These are phyloP conservation scores for Theileria orientalis DNA, from an alignment of 169 alveolate species.

Conservation along the genomic window DNA sequence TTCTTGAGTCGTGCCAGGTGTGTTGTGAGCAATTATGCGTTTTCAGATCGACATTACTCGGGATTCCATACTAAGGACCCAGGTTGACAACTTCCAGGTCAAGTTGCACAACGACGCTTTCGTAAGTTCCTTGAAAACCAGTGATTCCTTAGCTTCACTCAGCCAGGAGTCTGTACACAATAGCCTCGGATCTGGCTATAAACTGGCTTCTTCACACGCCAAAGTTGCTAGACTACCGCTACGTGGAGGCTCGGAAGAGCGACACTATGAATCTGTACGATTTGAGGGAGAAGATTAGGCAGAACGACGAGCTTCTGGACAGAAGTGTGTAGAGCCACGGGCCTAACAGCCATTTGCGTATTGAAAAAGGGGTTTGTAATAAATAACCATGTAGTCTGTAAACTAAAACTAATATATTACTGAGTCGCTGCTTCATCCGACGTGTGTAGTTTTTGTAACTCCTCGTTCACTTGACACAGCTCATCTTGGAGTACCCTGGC, in stretches of 20 bases:
- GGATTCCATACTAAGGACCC: slow-evolving; percentile 56
- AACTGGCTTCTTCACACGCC: slow-evolving; percentile 46
- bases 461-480: not conserved
- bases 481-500: slow-evolving; percentile 40
- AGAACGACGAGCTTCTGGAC: too few species aligned
- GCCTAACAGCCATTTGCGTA: too few species aligned
- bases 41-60: slow-evolving; percentile 39
- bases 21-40: not conserved
- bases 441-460: not conserved
- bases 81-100: slow-evolving; percentile 63
- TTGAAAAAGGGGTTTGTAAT: too few species aligned
- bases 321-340: too few species aligned
- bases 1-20: slow-evolving; percentile 57
- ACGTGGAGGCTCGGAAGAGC: too few species aligned
- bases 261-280: too few species aligned
- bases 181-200: slow-evolving; percentile 48
- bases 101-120: slow-evolving; percentile 56
- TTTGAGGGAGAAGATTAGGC: too few species aligned
- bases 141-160: slow-evolving; percentile 39
- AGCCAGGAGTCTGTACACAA: slow-evolving; percentile 47
- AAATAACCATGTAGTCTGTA: too few species aligned
- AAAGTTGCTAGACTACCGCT: too few species aligned
- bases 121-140: slow-evolving; percentile 26
- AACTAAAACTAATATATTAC: too few species aligned
- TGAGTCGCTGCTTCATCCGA: not conserved